Evolutionary conservation across 2,329 filamentous ascomycete species (phyloP).

Genomic region (Cercospora sesami): DNA sequence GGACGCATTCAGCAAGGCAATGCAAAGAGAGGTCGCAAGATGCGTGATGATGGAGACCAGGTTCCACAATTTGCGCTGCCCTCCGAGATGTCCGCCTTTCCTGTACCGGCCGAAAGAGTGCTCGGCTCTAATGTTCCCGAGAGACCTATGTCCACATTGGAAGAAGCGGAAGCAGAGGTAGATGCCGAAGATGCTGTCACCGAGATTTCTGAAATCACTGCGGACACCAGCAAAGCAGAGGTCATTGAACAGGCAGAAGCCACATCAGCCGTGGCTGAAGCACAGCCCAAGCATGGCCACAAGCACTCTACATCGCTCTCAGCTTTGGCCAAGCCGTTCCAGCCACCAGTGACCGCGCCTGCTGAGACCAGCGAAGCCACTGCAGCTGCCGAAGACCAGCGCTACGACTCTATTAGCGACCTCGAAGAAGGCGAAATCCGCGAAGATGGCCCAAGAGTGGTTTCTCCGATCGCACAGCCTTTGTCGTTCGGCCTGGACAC

Average conservation of each 20-base stretch:
- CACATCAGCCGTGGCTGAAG: conserved; percentile 1
- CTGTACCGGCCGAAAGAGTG: conserved; percentile 30
- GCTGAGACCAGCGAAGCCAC: neutral
- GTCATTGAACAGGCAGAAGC: conserved; percentile 11
- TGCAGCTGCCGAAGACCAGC: conserved; percentile 16
- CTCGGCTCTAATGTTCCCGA: conserved; percentile 28
- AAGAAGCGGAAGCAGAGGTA: conserved; percentile 16
- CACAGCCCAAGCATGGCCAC: conserved; percentile 22
- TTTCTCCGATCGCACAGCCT: conserved; percentile 22
- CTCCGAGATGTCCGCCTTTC: conserved; percentile 34
- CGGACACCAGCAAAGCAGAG: conserved; percentile 8
- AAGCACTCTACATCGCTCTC: conserved; percentile 58
- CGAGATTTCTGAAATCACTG: conserved; percentile 23
- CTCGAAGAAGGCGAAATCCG: conserved; percentile 39
- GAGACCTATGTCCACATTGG: conserved; percentile 21
- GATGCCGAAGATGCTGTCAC: conserved; percentile 19
- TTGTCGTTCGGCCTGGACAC: conserved; percentile 12
- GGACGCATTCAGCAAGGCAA: conserved; percentile 64
- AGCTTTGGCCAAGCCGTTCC: conserved; percentile 70
- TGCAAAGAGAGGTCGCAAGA: conserved; percentile 70
- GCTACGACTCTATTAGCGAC: conserved; percentile 35
- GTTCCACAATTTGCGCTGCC: conserved; percentile 70
- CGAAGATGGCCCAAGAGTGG: conserved; percentile 26
- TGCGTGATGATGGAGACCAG: conserved; percentile 67
- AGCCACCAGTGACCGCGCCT: conserved; percentile 36